phyloP scores from a whole-genome alignment of 2,329 filamentous ascomycete species.

The Penicillium sp. region DNA sequence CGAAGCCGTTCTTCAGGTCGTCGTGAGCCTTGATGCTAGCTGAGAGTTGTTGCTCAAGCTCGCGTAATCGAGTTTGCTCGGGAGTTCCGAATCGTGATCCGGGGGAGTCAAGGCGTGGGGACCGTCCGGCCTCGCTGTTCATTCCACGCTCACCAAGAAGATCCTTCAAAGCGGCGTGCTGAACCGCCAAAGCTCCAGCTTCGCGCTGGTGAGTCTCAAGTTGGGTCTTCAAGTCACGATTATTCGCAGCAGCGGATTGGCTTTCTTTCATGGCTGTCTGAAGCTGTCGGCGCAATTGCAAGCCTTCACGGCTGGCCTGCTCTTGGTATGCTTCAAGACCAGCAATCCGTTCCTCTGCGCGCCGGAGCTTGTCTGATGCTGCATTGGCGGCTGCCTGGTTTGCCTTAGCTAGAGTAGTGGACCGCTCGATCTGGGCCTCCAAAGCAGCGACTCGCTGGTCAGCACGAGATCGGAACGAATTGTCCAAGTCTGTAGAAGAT shows the following conservation, averaged over 20 bases:
- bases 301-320: slow-evolving; percentile 88
- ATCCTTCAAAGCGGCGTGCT: slow-evolving; percentile 90
- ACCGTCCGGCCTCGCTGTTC: slow-evolving; percentile 68
- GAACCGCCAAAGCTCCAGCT: slow-evolving; percentile 87
- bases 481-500: slow-evolving; percentile 43
- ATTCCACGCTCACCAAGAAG: slow-evolving; percentile 87
- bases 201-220: slow-evolving; percentile 86
- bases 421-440: slow-evolving; percentile 74
- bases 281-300: slow-evolving; percentile 84
- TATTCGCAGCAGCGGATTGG: slow-evolving; percentile 75
- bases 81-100: slow-evolving; percentile 74
- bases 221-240: slow-evolving; percentile 77
- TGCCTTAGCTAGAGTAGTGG: slow-evolving; percentile 77
- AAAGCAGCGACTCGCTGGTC: slow-evolving; percentile 66
- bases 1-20: slow-evolving; percentile 75
- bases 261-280: slow-evolving; percentile 81
- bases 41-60: slow-evolving; percentile 85
- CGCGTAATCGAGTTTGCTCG: slow-evolving; percentile 73
- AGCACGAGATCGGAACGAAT: slow-evolving; percentile 37
- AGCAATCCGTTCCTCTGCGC: slow-evolving; percentile 93
- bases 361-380: slow-evolving; percentile 83
- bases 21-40: slow-evolving; percentile 76
- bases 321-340: slow-evolving; percentile 97
- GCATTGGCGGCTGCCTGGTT: slow-evolving; percentile 86
- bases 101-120: slow-evolving; percentile 70